A percentile compares a stretch with the other conserved stretches of the same genome.
These are phyloP conservation scores for Posidonia australis DNA, from an alignment of 106 monocot genomes.

Conservation along the genomic window DNA sequence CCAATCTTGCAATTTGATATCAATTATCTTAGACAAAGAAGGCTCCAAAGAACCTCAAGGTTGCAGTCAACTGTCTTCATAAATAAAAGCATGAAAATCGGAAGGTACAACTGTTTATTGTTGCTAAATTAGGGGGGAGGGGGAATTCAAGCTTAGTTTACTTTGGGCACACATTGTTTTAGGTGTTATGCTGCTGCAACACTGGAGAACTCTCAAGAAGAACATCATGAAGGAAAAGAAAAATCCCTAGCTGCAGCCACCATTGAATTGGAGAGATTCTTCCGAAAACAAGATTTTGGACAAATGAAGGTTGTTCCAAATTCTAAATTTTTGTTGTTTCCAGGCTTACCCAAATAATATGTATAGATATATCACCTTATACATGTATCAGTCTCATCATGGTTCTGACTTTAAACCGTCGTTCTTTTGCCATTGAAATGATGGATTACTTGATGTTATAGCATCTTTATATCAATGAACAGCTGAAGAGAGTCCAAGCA, in stretches of 20 bases:
- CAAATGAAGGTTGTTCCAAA: constrained; percentile 66
- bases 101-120: constrained; percentile 25
- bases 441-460: no score
- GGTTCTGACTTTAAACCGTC: no score
- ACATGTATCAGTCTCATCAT: no score
- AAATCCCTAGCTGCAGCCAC: constrained; percentile 59
- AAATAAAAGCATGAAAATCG: constrained; percentile 11
- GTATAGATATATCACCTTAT: no score
- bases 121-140: not conserved
- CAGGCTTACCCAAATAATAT: not conserved
- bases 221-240: constrained; percentile 54
- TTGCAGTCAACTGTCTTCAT: constrained; percentile 6
- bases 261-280: constrained; percentile 74
- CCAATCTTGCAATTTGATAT: constrained; percentile 52
- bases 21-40: constrained; percentile 49
- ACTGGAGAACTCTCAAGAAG: constrained; percentile 42
- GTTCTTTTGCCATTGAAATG: no score
- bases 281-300: constrained; percentile 90
- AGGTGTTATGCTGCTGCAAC: constrained; percentile 81
- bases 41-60: constrained; percentile 30
- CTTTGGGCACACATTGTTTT: constrained; percentile 6
- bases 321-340: not conserved
- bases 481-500: no score
- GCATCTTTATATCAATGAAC: no score
- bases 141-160: not conserved